phyloP scores from a whole-genome alignment of 768 basidiomycete species.

The Pulveroboletus sp. region DNA sequence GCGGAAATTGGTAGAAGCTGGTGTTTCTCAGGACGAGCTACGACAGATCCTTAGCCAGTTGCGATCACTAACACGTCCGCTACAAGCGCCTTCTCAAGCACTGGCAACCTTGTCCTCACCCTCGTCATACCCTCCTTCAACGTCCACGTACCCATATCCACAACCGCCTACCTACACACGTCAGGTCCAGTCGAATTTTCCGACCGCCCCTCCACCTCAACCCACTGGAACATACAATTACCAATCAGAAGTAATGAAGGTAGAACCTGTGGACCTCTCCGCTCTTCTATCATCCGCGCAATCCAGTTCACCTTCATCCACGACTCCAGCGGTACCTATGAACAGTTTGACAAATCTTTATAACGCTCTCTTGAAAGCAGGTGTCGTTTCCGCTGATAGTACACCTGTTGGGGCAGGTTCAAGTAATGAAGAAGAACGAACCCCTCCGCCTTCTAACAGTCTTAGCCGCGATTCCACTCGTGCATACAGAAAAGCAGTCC shows the following conservation, averaged over 20 bases:
- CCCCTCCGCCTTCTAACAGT: slow-evolving; percentile 28
- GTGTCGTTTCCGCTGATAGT: slow-evolving; percentile 56
- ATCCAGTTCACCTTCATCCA: slow-evolving; percentile 20
- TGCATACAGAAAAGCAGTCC: slow-evolving; percentile 56
- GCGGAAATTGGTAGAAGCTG: slow-evolving; percentile 68
- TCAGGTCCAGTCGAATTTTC: slow-evolving; percentile 28
- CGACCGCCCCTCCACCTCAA: slow-evolving; percentile 30
- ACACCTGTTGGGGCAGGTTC: slow-evolving; percentile 49
- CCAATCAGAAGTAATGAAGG: slow-evolving; percentile 23
- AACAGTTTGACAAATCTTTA: slow-evolving; percentile 54
- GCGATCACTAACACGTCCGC: slow-evolving; percentile 51
- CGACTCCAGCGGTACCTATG: slow-evolving; percentile 21
- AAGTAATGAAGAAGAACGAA: slow-evolving; percentile 24
- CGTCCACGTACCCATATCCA: slow-evolving; percentile 29
- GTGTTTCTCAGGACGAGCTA: slow-evolving; percentile 76
- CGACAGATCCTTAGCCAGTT: slow-evolving; percentile 71
- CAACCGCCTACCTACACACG: slow-evolving; percentile 28
- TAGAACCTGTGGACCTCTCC: slow-evolving; percentile 29
- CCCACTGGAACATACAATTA: slow-evolving; percentile 27
- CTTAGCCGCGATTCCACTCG: slow-evolving; percentile 46
- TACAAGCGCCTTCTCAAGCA: slow-evolving; percentile 31
- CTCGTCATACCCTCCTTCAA: slow-evolving; percentile 18
- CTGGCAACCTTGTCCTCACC: slow-evolving; percentile 28
- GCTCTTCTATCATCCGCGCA: slow-evolving; percentile 26
- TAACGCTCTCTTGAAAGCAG: slow-evolving; percentile 72